Evolutionary conservation across 75 land plant genomes (phyloP).

Genomic region (Pinus tabuliformis): DNA sequence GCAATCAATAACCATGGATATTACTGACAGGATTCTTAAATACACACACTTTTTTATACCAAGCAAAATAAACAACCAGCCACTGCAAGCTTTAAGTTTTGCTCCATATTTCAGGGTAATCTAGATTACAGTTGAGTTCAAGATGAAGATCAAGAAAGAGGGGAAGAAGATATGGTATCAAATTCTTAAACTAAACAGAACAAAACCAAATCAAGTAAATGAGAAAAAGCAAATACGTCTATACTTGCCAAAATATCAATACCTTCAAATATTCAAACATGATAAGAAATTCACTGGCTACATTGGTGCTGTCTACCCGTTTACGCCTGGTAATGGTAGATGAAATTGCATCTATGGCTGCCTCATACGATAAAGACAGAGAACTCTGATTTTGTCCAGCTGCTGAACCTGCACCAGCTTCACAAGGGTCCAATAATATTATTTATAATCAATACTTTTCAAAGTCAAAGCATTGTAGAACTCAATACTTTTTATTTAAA

Average conservation of each 20-base stretch:
- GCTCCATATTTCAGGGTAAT: no score
- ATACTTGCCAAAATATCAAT: not conserved
- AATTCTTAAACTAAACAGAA: not conserved
- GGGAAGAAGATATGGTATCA: no score
- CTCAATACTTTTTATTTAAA: not conserved
- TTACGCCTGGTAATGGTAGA: conserved; percentile 37
- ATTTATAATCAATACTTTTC: not conserved
- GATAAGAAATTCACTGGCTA: conserved; percentile 4
- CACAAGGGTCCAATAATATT: not conserved
- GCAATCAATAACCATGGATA: no score
- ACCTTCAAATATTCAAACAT: conserved; percentile 11
- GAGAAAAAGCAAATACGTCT: not conserved
- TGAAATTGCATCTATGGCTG: conserved; percentile 65
- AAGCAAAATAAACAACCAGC: not conserved
- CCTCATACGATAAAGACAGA: conserved; percentile 37
- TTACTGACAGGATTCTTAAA: no score
- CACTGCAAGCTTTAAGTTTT: no score
- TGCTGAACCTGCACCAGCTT: conserved; percentile 2
- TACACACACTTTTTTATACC: not conserved
- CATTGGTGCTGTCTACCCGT: conserved; percentile 24
- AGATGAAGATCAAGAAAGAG: not conserved
- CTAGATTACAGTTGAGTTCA: no score
- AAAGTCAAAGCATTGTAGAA: not conserved
- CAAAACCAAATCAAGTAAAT: not conserved
- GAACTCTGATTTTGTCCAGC: conserved; percentile 4